phyloP scores from a whole-genome alignment of 805 yeast species.

The Myxozyma udenii region DNA sequence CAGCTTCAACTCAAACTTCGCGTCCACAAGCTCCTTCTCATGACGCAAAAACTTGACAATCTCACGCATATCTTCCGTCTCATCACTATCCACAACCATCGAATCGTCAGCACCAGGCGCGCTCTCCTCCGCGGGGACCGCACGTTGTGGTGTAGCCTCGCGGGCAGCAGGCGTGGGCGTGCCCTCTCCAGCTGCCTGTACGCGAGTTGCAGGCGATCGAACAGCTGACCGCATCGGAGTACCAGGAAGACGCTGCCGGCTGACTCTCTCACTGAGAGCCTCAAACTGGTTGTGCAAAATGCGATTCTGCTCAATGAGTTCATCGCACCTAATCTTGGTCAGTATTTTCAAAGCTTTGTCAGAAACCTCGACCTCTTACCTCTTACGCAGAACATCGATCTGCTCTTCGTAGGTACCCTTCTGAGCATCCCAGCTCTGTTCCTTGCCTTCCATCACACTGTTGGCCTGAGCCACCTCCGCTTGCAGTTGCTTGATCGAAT shows the following conservation, averaged over 20 bases:
- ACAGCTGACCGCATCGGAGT: neutral
- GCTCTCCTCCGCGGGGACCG: neutral
- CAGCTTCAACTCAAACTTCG: conserved; percentile 51
- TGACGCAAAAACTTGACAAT: conserved; percentile 63
- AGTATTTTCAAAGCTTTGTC: neutral
- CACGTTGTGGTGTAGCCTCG: conserved; percentile 4
- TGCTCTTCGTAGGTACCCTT: conserved; percentile 47
- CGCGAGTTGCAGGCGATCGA: conserved; percentile 4
- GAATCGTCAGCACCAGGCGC: neutral
- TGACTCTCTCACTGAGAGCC: conserved; percentile 31
- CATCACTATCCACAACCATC: conserved; percentile 11
- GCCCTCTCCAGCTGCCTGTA: conserved; percentile 1
- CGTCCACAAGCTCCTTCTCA: conserved; percentile 68
- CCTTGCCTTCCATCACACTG: conserved; percentile 39
- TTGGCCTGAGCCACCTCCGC: conserved; percentile 38
- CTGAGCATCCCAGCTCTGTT: conserved; percentile 49
- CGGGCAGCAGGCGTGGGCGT: conserved; percentile 2
- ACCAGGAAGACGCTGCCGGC: conserved; percentile 9
- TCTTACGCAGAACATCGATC: conserved; percentile 45
- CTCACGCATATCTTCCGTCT: conserved; percentile 44
- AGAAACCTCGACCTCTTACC: conserved; percentile 29
- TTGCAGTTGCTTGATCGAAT: conserved; percentile 33
- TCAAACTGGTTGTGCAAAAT: conserved; percentile 69
- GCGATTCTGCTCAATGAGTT: conserved; percentile 63
- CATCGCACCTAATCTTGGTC: conserved; percentile 41